Evolutionary conservation across 2,329 filamentous ascomycete genomes (phyloP), one percentile per base, ranked within the genome.

Genomic region (Diplocarpon rosae): DNA sequence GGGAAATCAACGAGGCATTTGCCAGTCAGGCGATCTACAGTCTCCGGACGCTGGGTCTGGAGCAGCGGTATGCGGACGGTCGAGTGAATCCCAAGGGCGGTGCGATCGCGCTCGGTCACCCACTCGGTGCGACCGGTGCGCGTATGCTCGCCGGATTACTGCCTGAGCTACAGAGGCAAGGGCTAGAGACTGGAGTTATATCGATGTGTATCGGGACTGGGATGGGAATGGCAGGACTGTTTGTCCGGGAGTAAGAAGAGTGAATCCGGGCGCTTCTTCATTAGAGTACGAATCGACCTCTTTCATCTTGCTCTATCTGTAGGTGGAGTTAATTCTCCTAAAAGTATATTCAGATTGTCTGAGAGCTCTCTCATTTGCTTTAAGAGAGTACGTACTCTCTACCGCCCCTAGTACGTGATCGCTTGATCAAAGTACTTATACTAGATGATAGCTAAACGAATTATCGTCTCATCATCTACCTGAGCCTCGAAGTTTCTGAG

Each of bases 1-100:
- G 88, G 88, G 89, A 95, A 70, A 83, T 95, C 64, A 95, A 95
- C 64, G 89, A 95, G 73, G 78, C 78, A 6, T 82, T 82, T 63
- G 78, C 78, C 2, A 78, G 74, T 56, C 78, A 82, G 64, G 69
- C 75, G 1, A 64, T 83, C 5, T 73, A 94, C 66, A 89, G 83
- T 56, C 66, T 90, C 37, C 69, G 86, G 48, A 73, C 78, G 57
- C 61, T 92, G 10, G 83, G 80, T 0, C 67, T 90, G 15, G 79
- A 79, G 62, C 62, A 66, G 57, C 76, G 59, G 53, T 78, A 70
- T 67, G 73, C 80, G 55, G 66, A 75, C 44, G 76, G 76, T 7
- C 81, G 75, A 65, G 83, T 95, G 14, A 96, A 96, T 66, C 87
- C 87, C 0, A 88, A 93, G 57, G 90, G 90, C 49, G 89, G 90